Evolutionary conservation across 164 flowering plant species (phyloP).

Genomic region (Taxillus chinensis): DNA sequence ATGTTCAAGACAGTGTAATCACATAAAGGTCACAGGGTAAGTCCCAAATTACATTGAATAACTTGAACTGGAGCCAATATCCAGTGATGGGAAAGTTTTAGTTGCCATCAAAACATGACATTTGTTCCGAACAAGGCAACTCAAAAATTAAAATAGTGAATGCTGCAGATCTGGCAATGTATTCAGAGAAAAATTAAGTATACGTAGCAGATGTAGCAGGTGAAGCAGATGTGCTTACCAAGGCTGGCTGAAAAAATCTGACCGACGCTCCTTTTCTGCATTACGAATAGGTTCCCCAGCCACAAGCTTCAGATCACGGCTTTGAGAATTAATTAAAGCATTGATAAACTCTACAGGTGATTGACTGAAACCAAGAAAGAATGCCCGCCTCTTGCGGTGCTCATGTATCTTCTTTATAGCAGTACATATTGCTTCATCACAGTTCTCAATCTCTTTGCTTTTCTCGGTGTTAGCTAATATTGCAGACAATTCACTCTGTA

Average conservation of each 20-base stretch:
- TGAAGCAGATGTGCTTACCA: constrained; percentile 22
- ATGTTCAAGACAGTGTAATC: too few species aligned
- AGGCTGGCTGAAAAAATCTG: constrained; percentile 46
- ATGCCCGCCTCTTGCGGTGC: constrained; percentile 34
- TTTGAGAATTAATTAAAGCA: constrained; percentile 39
- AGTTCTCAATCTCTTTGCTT: constrained; percentile 36
- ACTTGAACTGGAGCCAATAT: too few species aligned
- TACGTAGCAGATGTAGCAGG: too few species aligned
- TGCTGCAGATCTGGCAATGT: too few species aligned
- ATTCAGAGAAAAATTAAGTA: too few species aligned
- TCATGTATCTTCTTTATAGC: constrained; percentile 41
- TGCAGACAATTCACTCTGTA: constrained; percentile 33
- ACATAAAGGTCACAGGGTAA: too few species aligned
- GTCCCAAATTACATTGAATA: too few species aligned
- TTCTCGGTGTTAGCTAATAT: constrained; percentile 36
- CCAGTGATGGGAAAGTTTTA: too few species aligned
- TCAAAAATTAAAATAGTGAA: too few species aligned
- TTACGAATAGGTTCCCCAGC: constrained; percentile 33
- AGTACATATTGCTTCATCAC: constrained; percentile 34
- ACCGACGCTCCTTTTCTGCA: constrained; percentile 33
- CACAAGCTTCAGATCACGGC: constrained; percentile 31
- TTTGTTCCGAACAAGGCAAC: too few species aligned
- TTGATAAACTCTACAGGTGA: constrained; percentile 44
- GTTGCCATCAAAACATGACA: too few species aligned
- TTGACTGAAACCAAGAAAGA: constrained; percentile 49